Base-by-base conservation (phyloP, 2,329 filamentous ascomycete species). In the Venturiaceae sp. region DNA sequence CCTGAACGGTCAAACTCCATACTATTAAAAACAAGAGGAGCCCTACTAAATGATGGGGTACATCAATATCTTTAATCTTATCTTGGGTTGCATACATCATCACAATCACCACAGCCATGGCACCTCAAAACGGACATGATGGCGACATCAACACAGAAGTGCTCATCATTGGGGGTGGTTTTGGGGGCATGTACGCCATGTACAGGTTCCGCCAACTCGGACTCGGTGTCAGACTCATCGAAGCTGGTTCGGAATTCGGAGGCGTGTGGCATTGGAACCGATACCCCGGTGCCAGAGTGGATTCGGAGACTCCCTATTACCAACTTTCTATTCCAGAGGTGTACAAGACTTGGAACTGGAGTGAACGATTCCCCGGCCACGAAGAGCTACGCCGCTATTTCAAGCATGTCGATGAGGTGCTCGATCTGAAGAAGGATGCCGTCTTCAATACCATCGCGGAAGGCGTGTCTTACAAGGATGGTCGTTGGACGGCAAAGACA, bases 361-460 rank as follows among this genome's bases (percentile, higher is more conserved):
- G 72, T 0, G 75, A 67, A 60, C 76, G 77, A 59, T 83, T 81
- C 54, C 80, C 81, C 0, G 74, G 68, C 9, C 78, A 75, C 28
- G 62, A 73, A 28, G 79, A 86, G 47, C 71, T 86, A 1, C 74
- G 78, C 11, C 65, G 67, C 3, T 86, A 86, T 66, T 50, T 50
- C 44, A 21, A 50, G 44, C 44, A 50, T 23, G 44, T 50, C 9
- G 44, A 50, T 21, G 26, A 50, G 44, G 26, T 14, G 19, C 63
- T 83, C 7, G 69, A 75, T 14, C 69, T 85, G 19, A 81, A 77
- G 65, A 83, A 83, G 63, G 80, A 84, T 60, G 76, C 73, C 30
- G 71, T 76, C 1, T 84, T 84, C 66, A 77, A 83, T 59, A 82
- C 79, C 0, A 75, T 79, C 2, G 81, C 84, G 3, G 69, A 76